These are phyloP conservation scores for Lichtheimia ornata DNA, from an alignment of 371 early-diverging fungal genomes.

Conservation along the genomic window DNA sequence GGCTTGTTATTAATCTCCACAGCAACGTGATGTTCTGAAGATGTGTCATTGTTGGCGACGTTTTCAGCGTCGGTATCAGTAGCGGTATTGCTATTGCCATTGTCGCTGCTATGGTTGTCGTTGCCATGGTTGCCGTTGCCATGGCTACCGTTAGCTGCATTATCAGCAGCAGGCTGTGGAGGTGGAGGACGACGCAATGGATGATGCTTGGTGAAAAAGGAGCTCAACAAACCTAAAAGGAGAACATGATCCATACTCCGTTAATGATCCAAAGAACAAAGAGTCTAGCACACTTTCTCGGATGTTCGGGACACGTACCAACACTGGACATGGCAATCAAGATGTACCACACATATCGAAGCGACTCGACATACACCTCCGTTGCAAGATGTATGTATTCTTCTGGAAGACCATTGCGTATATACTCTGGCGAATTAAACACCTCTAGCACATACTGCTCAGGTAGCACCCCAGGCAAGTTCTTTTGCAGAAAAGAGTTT, in stretches of 20 bases:
- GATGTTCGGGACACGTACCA: conserved; percentile 12
- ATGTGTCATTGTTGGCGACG: no score
- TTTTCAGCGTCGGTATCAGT: no score
- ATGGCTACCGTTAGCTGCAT: no score
- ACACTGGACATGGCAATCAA: conserved; percentile 35
- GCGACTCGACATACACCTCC: conserved; percentile 24
- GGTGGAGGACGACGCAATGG: conserved; percentile 1
- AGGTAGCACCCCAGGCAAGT: conserved; percentile 31
- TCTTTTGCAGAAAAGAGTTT: conserved; percentile 30
- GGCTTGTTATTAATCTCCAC: no score
- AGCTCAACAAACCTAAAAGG: conserved; percentile 12
- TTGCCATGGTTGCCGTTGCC: no score
- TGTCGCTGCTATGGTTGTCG: no score
- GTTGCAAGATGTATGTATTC: conserved; percentile 28
- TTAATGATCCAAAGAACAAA: not conserved
- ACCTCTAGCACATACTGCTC: conserved; percentile 19
- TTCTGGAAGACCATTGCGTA: conserved; percentile 38
- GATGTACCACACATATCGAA: conserved; percentile 43
- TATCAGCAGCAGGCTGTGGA: no score
- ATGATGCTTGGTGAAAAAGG: conserved; percentile 14
- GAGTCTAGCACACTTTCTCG: not conserved
- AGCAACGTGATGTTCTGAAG: no score
- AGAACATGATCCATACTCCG: not conserved
- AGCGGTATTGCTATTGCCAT: no score
- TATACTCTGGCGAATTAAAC: conserved; percentile 34